phyloP scores from a whole-genome alignment of 2,329 filamentous ascomycete genomes.

The Lachnellula suecica region DNA sequence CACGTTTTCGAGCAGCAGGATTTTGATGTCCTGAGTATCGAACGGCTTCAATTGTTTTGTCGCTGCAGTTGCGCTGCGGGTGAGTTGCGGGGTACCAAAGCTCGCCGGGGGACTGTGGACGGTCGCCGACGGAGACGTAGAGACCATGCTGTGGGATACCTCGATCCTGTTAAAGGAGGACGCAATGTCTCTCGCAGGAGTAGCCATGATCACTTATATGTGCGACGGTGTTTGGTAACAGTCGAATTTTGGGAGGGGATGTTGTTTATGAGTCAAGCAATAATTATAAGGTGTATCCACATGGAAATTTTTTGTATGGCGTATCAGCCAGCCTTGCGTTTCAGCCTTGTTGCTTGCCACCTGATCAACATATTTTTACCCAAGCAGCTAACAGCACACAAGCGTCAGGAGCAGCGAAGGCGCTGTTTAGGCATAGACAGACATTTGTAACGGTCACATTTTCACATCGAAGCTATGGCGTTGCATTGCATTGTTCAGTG shows the following conservation, averaged over 20 bases:
- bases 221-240: background rate
- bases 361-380: background rate
- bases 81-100: slow-evolving; percentile 48
- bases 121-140: slow-evolving; percentile 70
- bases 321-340: slow-evolving; percentile 4
- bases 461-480: background rate
- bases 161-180: slow-evolving; percentile 34
- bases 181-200: slow-evolving; percentile 48
- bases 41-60: slow-evolving; percentile 90
- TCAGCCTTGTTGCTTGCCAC: background rate
- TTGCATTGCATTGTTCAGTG: background rate
- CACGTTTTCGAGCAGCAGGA: slow-evolving; percentile 92
- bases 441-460: too few species aligned
- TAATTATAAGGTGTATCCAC: background rate
- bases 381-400: too few species aligned
- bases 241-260: background rate
- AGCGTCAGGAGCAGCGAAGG: too few species aligned
- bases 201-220: slow-evolving; percentile 22
- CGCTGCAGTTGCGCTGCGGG: slow-evolving; percentile 40
- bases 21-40: slow-evolving; percentile 93
- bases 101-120: slow-evolving; percentile 74
- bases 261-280: background rate
- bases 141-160: slow-evolving; percentile 63
- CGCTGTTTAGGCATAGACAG: too few species aligned
- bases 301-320: background rate